Conservation (phyloP, 1,284 basidiomycete genomes). For the Blastosporella zonata region DNA sequence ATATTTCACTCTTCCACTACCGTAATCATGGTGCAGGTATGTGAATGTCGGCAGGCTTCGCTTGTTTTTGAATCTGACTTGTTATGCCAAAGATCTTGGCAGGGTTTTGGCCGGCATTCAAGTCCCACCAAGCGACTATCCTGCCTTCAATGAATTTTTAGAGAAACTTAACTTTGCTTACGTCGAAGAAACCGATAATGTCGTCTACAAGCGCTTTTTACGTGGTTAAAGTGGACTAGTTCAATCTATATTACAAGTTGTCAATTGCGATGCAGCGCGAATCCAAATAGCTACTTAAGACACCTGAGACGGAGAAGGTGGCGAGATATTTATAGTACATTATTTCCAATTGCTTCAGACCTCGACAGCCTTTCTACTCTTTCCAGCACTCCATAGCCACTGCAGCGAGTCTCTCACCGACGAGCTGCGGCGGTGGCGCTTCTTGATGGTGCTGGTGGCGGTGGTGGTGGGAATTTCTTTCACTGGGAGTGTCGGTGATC, state of each 20-base stretch:
- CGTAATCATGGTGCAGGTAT: constrained; percentile 93
- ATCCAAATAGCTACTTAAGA: not conserved
- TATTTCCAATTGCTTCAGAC: constrained; percentile 10
- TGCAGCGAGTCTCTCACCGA: constrained; percentile 25
- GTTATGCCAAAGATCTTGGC: constrained; percentile 66
- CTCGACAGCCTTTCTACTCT: constrained; percentile 22
- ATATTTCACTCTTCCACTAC: constrained; percentile 97
- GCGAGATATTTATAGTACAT: not conserved
- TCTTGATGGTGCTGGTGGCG: not conserved
- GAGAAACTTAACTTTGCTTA: constrained; percentile 81
- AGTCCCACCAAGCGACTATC: constrained; percentile 68
- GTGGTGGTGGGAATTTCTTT: constrained; percentile 6
- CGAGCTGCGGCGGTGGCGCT: constrained; percentile 20
- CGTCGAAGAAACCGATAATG: constrained; percentile 92
- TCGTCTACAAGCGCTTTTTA: constrained; percentile 75
- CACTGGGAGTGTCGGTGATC: constrained; percentile 6
- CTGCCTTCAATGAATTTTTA: constrained; percentile 74
- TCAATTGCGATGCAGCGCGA: too few relatives aligned
- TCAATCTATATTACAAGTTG: not conserved
- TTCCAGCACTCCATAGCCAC: constrained; percentile 24
- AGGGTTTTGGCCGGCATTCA: constrained; percentile 94
- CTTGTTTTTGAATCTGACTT: constrained; percentile 12
- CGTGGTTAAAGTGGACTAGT: constrained; percentile 22
- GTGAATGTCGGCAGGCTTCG: constrained; percentile 25
- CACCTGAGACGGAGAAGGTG: not conserved